Base-by-base conservation (phyloP, 768 basidiomycete species). In the Suillus plorans region DNA sequence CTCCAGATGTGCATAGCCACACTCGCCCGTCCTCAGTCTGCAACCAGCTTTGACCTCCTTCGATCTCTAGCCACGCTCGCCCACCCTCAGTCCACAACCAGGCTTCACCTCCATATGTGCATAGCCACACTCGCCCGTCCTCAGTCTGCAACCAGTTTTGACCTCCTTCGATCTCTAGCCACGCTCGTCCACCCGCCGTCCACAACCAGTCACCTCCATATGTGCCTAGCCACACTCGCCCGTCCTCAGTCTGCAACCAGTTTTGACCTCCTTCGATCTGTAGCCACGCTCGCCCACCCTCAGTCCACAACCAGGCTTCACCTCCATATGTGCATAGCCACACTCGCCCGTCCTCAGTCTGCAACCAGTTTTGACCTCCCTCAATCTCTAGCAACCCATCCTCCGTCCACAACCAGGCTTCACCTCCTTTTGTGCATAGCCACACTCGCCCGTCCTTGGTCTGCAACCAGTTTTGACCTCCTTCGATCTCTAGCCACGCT, bases 61-160 rank as follows among this genome's bases (percentile, higher is more conserved):
- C 1, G 2, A 14, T 41, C 14, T 41, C 14, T 16, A 41, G 41
- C 41, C 41, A 41, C n/a, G 28, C 28, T 5, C 4, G 4, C n/a
- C 45, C 45, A 7, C 45, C 20, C 8, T 45, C 4, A 8, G 45
- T 45, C 20, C 4, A 3, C 9, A 45, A 8, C 45, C 45, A 45
- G 9, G 7, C 3, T 9, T 20, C 0, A 2, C 44, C 20, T 9
- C 4, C 20, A 8, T 8, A 0, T 2, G 45, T 45, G 2, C 4
- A 8, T 4, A 45, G 7, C 45, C 45, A 45, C 3, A 3, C 7
- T 2, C 9, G 0, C 45, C 4, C 45, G 9, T 8, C 20, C 45
- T 8, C 0, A 4, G 7, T 45, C 45, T n/a, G 8, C 45, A 45
- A 10, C 45, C 45, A 45, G 20, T 4, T 10, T n/a, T 9, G 20